phyloP scores from a whole-genome alignment of 306 rosid species.

The Gynostemma pentaphyllum region DNA sequence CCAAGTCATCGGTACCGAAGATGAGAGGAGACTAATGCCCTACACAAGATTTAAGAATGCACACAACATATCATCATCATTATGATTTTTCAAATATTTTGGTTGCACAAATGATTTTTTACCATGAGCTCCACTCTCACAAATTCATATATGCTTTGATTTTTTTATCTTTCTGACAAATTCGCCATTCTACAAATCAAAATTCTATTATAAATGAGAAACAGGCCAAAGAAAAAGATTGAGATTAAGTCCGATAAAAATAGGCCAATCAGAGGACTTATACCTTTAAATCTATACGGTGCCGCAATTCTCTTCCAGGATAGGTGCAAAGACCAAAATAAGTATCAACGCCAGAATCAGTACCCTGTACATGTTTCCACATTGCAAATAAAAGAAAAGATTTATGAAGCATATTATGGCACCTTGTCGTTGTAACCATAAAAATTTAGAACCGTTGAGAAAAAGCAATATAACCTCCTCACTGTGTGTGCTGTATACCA shows the following conservation, averaged over 20 bases:
- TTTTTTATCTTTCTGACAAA: not conserved
- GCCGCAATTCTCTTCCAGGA: constrained; percentile 78
- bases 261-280: not conserved
- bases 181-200: not conserved
- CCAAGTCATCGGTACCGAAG: not conserved
- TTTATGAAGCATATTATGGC: not conserved
- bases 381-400: not conserved
- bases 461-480: constrained; percentile 53
- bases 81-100: not conserved
- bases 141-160: not conserved
- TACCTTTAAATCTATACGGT: constrained; percentile 88
- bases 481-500: constrained; percentile 75
- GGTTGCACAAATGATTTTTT: not conserved
- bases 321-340: constrained; percentile 86
- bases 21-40: not conserved
- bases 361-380: constrained; percentile 35
- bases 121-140: not conserved
- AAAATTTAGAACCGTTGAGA: not conserved
- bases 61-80: not conserved
- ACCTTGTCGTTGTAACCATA: constrained; percentile 13
- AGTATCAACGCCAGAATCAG: constrained; percentile 83
- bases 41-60: not conserved
- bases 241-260: not conserved
- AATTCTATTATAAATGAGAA: not conserved
- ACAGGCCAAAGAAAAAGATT: not conserved